phyloP scores from a whole-genome alignment of 305 asterid genomes.

The Fraxinus ornus region DNA sequence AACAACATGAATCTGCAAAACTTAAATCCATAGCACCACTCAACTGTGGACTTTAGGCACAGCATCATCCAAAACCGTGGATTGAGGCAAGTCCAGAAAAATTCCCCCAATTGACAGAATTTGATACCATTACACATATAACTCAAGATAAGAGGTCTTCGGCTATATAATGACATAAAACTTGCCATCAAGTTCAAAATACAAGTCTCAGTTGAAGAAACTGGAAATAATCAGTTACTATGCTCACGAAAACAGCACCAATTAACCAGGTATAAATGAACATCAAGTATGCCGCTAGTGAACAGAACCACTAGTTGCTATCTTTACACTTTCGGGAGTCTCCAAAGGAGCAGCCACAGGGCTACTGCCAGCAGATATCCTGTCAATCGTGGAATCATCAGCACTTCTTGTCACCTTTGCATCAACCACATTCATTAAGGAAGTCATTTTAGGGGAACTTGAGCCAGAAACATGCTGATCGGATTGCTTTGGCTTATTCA shows the following conservation, averaged over 20 bases:
- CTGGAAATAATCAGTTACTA: not conserved
- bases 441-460: slow-evolving; percentile 27
- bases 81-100: not conserved
- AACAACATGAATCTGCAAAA: not conserved
- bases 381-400: slow-evolving; percentile 17
- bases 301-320: slow-evolving; percentile 18
- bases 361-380: slow-evolving; percentile 21
- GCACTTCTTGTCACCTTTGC: slow-evolving; percentile 22
- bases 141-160: not conserved
- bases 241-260: not conserved
- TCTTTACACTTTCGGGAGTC: slow-evolving; percentile 21
- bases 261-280: not conserved
- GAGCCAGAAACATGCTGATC: slow-evolving; percentile 35
- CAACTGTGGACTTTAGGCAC: not conserved
- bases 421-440: slow-evolving; percentile 27
- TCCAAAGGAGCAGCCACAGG: slow-evolving; percentile 21
- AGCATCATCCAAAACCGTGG: not conserved
- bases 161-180: not conserved
- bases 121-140: not conserved
- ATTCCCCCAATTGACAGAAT: not conserved
- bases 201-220: not conserved
- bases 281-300: slow-evolving; percentile 10
- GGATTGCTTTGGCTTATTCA: slow-evolving; percentile 56
- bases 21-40: not conserved
- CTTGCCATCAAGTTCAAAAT: not conserved